These are phyloP conservation scores for Jimgerdemannia lactiflua DNA, from an alignment of 192 early-diverging fungal genomes.

Conservation along the genomic window DNA sequence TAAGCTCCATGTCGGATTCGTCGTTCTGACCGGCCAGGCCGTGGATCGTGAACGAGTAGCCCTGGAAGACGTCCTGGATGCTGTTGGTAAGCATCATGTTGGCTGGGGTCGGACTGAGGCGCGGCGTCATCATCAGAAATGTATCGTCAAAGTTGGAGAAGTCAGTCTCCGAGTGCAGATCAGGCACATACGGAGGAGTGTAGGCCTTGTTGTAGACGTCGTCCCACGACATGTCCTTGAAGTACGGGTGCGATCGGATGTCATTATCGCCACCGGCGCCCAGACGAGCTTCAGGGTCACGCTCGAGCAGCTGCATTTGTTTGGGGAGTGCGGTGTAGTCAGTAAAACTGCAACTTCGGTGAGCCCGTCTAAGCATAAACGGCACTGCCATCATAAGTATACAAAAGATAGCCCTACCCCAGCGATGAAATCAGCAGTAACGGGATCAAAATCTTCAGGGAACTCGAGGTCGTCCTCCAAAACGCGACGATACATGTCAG, in stretches of 20 bases:
- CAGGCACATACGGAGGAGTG: constrained; percentile 66
- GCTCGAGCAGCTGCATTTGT: constrained; percentile 29
- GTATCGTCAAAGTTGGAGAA: constrained; percentile 54
- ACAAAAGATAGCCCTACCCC: constrained; percentile 3
- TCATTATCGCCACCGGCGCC: constrained; percentile 65
- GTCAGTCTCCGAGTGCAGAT: constrained; percentile 49
- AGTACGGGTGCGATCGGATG: constrained; percentile 76
- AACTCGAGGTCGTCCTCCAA: constrained; percentile 51
- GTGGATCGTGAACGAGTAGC: constrained; percentile 22
- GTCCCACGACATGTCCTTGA: constrained; percentile 71
- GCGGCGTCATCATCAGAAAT: constrained; percentile 49
- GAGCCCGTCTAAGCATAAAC: too few relatives aligned
- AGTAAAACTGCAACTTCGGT: constrained; percentile 12
- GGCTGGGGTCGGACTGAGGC: constrained; percentile 25
- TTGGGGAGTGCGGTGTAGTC: not conserved
- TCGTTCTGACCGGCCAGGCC: not conserved
- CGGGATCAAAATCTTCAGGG: constrained; percentile 37
- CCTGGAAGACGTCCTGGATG: constrained; percentile 33
- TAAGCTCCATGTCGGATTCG: not conserved
- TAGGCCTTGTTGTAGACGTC: constrained; percentile 56
- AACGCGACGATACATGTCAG: constrained; percentile 56
- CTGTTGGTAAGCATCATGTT: constrained; percentile 29
- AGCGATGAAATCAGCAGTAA: constrained; percentile 41
- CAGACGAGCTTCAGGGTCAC: constrained; percentile 60
- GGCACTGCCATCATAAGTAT: too few relatives aligned